phyloP scores from a whole-genome alignment of 1,139 yeast genomes.

The Blastobotrys ciferrii region DNA sequence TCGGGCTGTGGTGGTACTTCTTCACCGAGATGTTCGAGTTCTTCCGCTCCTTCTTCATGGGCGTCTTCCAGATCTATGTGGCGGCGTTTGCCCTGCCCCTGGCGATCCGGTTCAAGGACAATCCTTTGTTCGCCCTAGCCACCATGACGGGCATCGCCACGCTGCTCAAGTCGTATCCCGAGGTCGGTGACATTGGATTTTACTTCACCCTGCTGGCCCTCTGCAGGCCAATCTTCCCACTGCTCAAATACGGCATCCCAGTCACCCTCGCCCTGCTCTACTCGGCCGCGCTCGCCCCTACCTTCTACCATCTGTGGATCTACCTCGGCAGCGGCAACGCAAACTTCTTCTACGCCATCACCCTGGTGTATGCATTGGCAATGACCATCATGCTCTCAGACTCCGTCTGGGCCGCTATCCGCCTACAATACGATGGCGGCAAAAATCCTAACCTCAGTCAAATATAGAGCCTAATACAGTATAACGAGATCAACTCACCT shows the following conservation, averaged over 20 bases:
- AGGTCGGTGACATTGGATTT: conserved; percentile 78
- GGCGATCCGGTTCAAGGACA: conserved; percentile 56
- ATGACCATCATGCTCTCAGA: conserved; percentile 71
- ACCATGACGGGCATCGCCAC: conserved; percentile 64
- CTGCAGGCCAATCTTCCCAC: conserved; percentile 43
- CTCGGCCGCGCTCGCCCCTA: conserved; percentile 67
- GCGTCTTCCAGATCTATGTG: conserved; percentile 79
- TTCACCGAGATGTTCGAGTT: conserved; percentile 93
- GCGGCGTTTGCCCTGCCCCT: conserved; percentile 69
- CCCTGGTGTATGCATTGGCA: conserved; percentile 74
- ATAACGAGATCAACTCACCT: background rate
- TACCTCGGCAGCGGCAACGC: conserved; percentile 93
- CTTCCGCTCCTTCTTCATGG: conserved; percentile 78
- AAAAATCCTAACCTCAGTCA: conserved; percentile 30
- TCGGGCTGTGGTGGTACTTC: conserved; percentile 98
- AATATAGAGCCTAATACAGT: conserved; percentile 17
- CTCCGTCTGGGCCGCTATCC: conserved; percentile 76
- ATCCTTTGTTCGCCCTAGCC: conserved; percentile 64
- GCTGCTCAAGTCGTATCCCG: conserved; percentile 82
- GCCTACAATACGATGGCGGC: conserved; percentile 64
- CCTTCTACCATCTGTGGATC: conserved; percentile 93
- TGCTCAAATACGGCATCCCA: conserved; percentile 45
- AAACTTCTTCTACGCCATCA: conserved; percentile 92
- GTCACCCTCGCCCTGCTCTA: conserved; percentile 48
- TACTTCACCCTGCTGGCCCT: conserved; percentile 61